Evolutionary conservation across 1,284 basidiomycete species (phyloP).

Genomic region (Rhodotorula sp.): DNA sequence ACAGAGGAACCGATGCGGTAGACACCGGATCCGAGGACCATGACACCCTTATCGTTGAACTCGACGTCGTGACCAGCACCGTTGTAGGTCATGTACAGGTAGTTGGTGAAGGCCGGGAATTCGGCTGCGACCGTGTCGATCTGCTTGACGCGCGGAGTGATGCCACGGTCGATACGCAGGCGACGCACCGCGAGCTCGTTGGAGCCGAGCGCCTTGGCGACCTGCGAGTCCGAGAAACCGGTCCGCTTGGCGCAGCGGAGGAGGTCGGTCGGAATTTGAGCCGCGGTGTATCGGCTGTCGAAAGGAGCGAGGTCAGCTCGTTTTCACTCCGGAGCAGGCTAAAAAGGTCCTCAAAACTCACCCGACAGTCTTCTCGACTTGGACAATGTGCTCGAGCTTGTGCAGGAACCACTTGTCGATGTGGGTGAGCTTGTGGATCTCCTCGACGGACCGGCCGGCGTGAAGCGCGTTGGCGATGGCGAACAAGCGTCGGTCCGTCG

Average conservation of each 20-base stretch:
- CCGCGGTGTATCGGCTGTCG: conserved; percentile 64
- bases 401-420: conserved; percentile 98
- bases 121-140: conserved; percentile 99
- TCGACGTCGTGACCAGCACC: conserved; percentile 85
- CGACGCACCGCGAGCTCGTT: conserved; percentile 85
- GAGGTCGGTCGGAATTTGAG: conserved; percentile 64
- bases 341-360: conserved; percentile 45
- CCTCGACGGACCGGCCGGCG: conserved; percentile 87
- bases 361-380: conserved; percentile 73
- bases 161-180: conserved; percentile 60
- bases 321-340: too few relatives aligned
- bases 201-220: conserved; percentile 75
- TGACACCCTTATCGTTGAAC: conserved; percentile 88
- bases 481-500: conserved; percentile 88
- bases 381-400: conserved; percentile 76
- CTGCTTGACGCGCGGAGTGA: conserved; percentile 93
- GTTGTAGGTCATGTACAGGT: conserved; percentile 97
- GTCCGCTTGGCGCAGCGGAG: conserved; percentile 87
- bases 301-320: conserved; percentile 29
- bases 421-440: conserved; percentile 93
- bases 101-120: conserved; percentile 98
- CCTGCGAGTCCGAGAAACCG: conserved; percentile 91
- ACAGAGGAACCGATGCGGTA: conserved; percentile 98
- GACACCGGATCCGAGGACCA: conserved; percentile 96
- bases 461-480: conserved; percentile 85